Evolutionary conservation across 2,329 filamentous ascomycete species (phyloP), one percentile per base, ranked within the genome.

Genomic region (Ophiocordyceps polyrhachis-furcata): DNA sequence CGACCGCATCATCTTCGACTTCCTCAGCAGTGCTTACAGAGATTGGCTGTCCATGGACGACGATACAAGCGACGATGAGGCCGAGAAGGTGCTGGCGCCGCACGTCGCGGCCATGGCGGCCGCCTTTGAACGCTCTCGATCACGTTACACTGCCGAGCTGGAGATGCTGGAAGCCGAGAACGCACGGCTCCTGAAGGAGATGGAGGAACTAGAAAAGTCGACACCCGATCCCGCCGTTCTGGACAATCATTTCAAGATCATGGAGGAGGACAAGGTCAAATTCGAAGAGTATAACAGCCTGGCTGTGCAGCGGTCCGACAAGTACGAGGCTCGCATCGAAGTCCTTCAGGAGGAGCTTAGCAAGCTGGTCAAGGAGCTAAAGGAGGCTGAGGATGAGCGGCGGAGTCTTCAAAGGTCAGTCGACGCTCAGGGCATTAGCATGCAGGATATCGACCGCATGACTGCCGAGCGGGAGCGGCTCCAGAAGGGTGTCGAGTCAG

Each of bases 401-500:
- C 67, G 76, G 40, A 72, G 73, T 28, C 71, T 98, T 11, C 89
- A 96, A 59, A 79, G 81, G 47, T 79, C 83, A 28, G 87, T 98
- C 25, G 91, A 96, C 61, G 80, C 82, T 53, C 86, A 93, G 58
- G 91, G 91, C 2, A 88, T 98, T 59, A 93, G 87, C 55, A 93
- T 95, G 64, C 83, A 91, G 64, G 91, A 98, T 72, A 96, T 98
- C 58, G 91, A 98, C 71, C 86, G 91, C 61, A 95, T 98, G 89
- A 94, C 87, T 53, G 81, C 84, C 32, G 91, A 98, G 61, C 80
- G 88, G 44, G 91, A 98, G 56, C 79, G 91, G 42, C 73, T 98
- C n/a, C 85, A 93, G 51, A 88, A 82, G 54, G 83, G 81, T 40
- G 81, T 94, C 41, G 86, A 94, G 53, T 74, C 79, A 2, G 83